These are phyloP conservation scores for Brassica napus DNA, from an alignment of 345 rosid species.

Conservation along the genomic window Da-Ae NC_063437.1:21116501-21117000, in stretches of 20 bases:
- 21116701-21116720: background rate
- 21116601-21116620: constrained; percentile 91
- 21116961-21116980: constrained; percentile 51
- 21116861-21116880: background rate
- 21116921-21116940: constrained; percentile 90
- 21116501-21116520: constrained; percentile 51
- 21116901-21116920: background rate
- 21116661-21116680: constrained; percentile 66
- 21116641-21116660: constrained; percentile 30
- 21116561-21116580: constrained; percentile 84
- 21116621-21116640: no score
- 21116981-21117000: constrained; percentile 55
- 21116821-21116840: constrained; percentile 88
- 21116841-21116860: constrained; percentile 60
- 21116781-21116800: constrained; percentile 41
- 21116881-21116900: background rate
- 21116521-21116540: constrained; percentile 88
- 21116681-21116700: constrained; percentile 60
- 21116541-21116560: constrained; percentile 83
- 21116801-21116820: constrained; percentile 52
- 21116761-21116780: constrained; percentile 50
- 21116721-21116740: background rate
- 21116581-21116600: constrained; percentile 82
- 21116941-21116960: constrained; percentile 60
- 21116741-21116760: constrained; percentile 45